A percentile compares a stretch with the other conserved stretches of the same genome.
Conservation (phyloP, 805 yeast genomes). For the Metschnikowia peoriensis region DNA sequence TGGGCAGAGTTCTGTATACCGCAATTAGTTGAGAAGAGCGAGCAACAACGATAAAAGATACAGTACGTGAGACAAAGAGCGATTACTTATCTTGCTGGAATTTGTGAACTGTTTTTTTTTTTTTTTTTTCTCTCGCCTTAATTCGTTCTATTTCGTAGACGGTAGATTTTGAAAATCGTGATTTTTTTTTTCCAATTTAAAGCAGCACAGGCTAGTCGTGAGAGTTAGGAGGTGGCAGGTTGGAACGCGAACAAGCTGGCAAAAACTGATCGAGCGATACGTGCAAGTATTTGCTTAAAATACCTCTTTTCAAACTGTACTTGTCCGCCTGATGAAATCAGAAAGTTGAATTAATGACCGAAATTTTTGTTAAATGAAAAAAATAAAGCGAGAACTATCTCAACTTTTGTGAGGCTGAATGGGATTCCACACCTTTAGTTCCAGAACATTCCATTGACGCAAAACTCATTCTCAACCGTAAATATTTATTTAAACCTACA, state of each 20-base stretch:
- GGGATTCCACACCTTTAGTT: background rate
- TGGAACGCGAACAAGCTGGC: no score
- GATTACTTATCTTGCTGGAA: background rate
- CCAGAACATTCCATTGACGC: constrained; percentile 2
- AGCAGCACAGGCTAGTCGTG: no score
- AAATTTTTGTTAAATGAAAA: no score
- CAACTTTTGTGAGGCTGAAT: background rate
- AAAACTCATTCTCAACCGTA: background rate
- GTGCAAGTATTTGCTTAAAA: no score
- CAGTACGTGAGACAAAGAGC: background rate
- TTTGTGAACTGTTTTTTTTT: background rate
- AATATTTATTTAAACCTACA: background rate
- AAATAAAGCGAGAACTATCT: background rate
- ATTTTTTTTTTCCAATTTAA: no score
- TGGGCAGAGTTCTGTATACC: constrained; percentile 8
- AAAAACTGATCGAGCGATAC: no score
- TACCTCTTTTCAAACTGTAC: no score
- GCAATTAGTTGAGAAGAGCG: constrained; percentile 6
- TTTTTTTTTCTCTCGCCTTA: background rate
- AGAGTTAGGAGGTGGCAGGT: no score
- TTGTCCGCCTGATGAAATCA: no score
- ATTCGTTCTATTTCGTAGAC: no score
- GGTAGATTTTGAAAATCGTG: background rate
- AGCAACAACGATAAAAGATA: constrained; percentile 2
- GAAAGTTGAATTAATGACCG: background rate